These are phyloP conservation scores for Asterella californica DNA, from an alignment of 225 moss, liverwort and hornwort species.

Conservation along the genomic window DNA sequence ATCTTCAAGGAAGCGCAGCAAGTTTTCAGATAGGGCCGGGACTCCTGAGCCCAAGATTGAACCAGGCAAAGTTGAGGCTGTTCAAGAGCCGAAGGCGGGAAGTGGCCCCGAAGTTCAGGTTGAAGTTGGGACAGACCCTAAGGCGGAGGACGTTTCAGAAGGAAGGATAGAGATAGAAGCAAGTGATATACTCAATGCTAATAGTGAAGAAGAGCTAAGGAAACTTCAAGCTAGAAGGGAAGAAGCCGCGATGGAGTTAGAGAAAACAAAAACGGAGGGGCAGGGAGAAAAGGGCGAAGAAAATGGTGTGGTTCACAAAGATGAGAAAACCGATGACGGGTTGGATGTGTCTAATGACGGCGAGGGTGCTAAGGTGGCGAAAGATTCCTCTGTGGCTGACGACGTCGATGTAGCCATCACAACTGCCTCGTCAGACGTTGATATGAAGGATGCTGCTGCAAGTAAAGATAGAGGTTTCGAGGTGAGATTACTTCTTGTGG, in stretches of 20 bases:
- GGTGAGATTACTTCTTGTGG: constrained; percentile 38
- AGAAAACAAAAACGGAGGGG: constrained; percentile 24
- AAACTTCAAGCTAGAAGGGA: constrained; percentile 27
- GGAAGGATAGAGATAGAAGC: constrained; percentile 39
- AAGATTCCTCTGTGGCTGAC: constrained; percentile 42
- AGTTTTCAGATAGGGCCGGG: constrained; percentile 82
- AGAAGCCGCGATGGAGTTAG: constrained; percentile 23
- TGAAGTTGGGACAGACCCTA: constrained; percentile 5
- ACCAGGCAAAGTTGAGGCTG: constrained; percentile 35
- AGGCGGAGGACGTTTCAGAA: constrained; percentile 27
- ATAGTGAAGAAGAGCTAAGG: constrained; percentile 39
- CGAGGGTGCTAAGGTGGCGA: constrained; percentile 38
- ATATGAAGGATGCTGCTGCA: constrained; percentile 65
- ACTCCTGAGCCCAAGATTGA: constrained; percentile 62
- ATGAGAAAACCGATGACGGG: constrained; percentile 20
- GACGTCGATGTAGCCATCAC: constrained; percentile 52
- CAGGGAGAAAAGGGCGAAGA: constrained; percentile 26
- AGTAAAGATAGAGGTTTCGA: constrained; percentile 48
- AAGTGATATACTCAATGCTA: constrained; percentile 41
- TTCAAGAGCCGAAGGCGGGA: constrained; percentile 29
- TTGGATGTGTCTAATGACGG: neutral
- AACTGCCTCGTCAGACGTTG: constrained; percentile 55
- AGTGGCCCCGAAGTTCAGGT: neutral
- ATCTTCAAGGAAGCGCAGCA: constrained; percentile 87
- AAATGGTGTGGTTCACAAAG: constrained; percentile 28